Evolutionary conservation across 1,284 basidiomycete species (phyloP), one percentile per base, ranked within the genome.

Genomic region (Nidula niveotomentosa): DNA sequence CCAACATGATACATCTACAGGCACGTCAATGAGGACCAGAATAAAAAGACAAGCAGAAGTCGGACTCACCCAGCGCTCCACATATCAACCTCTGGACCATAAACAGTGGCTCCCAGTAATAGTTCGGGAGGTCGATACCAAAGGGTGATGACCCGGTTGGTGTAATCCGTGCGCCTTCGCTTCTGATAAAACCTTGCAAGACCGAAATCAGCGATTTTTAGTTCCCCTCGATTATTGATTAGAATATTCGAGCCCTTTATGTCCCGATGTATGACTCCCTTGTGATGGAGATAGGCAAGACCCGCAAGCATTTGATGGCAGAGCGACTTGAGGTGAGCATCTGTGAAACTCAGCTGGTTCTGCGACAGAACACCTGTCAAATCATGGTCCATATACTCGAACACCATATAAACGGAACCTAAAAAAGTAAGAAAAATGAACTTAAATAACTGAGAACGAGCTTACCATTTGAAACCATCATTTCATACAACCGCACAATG

Each of bases 381-480:
- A 68, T 99, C 97, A 70, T 99, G 96, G 66, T 99, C 95, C 93
- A 98, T 95, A 71, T 99, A 99, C 72, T 99, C 96, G 66, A 99
- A 95, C 33, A 99, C 96, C 96, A 99, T 99, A 74, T 96, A 98
- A 17, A 98, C 94, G 44, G 92, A 91, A 53, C 94, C 96, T 96
- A 55, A 39, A 8, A 53, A 46, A 53, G 61, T 12, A 52, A 49
- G 15, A 51, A 53, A 7, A 34, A 44, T 48, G 33, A 49, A 58
- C 61, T 52, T 46, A 46, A 35, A 47, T 8, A 17, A 51, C 10
- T 48, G 34, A 53, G 12, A n/a, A 23, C 13, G 30, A 18, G 67
- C 82, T 63, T 64, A 95, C 96, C 94, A 62, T 93, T 93, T 0
- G 94, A 94, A 1, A 98, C 95, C 90, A 99, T 95, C 93, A 99